Conservation (phyloP, 768 basidiomycete genomes). For the Punctularia strigosozonata region DNA sequence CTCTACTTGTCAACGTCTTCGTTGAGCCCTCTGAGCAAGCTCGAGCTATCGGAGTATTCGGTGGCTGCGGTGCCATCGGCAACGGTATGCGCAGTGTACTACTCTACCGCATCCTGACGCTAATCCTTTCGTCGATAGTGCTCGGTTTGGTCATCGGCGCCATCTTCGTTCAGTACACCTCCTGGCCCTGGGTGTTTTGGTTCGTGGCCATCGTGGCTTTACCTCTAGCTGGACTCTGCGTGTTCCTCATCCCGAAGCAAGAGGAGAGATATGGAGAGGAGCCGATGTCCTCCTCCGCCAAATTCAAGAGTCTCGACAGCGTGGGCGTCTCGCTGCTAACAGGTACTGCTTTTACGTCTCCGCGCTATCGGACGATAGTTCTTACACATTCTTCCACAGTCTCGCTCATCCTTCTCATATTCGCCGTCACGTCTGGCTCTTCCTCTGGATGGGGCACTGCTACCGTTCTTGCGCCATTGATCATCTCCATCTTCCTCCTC, state of each 20-base stretch:
- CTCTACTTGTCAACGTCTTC: slow-evolving; percentile 38
- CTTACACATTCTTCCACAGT: slow-evolving; percentile 15
- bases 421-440: slow-evolving; percentile 34
- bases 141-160: slow-evolving; percentile 24
- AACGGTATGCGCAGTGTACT: slow-evolving; percentile 20
- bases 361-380: neutral
- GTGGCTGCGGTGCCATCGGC: slow-evolving; percentile 32
- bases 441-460: slow-evolving; percentile 36
- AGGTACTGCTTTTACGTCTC: slow-evolving; percentile 9
- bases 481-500: slow-evolving; percentile 29
- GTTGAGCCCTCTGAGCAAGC: slow-evolving; percentile 34
- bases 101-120: no score
- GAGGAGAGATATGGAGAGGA: neutral
- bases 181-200: slow-evolving; percentile 35
- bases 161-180: slow-evolving; percentile 22
- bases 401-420: slow-evolving; percentile 27
- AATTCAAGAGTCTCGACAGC: slow-evolving; percentile 21
- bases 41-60: slow-evolving; percentile 34
- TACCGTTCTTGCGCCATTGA: slow-evolving; percentile 31
- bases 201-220: slow-evolving; percentile 28
- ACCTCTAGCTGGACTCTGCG: slow-evolving; percentile 17
- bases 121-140: neutral
- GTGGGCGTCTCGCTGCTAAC: slow-evolving; percentile 24
- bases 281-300: neutral
- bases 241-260: slow-evolving; percentile 19